A percentile compares a stretch with the other conserved stretches of the same genome.
Evolutionary conservation across 495 filamentous ascomycete species (phyloP).

Genomic region (Terfezia boudieri): DNA sequence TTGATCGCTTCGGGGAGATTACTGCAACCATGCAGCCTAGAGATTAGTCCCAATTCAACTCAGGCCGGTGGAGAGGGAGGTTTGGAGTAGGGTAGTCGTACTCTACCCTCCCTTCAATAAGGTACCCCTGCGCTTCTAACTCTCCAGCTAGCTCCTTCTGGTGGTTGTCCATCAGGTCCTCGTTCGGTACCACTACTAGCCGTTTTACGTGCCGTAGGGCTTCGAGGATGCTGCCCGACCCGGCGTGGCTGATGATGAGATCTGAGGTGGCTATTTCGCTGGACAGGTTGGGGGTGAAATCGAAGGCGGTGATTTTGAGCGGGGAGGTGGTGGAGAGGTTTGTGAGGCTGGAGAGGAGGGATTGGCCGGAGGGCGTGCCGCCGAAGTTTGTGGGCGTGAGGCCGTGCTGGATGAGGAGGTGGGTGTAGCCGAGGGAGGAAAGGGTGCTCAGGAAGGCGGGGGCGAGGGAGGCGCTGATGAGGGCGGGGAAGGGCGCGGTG

Average conservation of each 20-base stretch:
- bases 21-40: neutral
- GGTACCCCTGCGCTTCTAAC: slow-evolving; percentile 44
- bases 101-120: slow-evolving; percentile 42
- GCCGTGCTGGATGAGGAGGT: slow-evolving; percentile 59
- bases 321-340: neutral
- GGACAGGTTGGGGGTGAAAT: slow-evolving; percentile 34
- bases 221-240: slow-evolving; percentile 81
- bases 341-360: neutral
- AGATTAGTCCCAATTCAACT: neutral
- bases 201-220: slow-evolving; percentile 42
- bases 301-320: slow-evolving; percentile 38
- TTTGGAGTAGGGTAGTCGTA: slow-evolving; percentile 19
- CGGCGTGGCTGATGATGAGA: slow-evolving; percentile 74
- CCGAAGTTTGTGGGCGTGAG: slow-evolving; percentile 16
- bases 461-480: slow-evolving; percentile 43
- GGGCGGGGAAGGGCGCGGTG: slow-evolving; percentile 55
- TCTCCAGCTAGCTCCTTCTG: slow-evolving; percentile 66
- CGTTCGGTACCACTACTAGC: slow-evolving; percentile 72
- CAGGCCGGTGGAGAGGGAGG: neutral
- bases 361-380: neutral
- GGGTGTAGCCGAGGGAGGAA: slow-evolving; percentile 31
- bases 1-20: slow-evolving; percentile 11
- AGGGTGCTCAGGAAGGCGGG: slow-evolving; percentile 38
- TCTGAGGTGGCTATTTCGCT: slow-evolving; percentile 25
- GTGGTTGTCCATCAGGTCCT: slow-evolving; percentile 66